These are phyloP conservation scores for Zygnema cylindricum DNA, from an alignment of 139 green algal species.

Conservation along the genomic window DNA sequence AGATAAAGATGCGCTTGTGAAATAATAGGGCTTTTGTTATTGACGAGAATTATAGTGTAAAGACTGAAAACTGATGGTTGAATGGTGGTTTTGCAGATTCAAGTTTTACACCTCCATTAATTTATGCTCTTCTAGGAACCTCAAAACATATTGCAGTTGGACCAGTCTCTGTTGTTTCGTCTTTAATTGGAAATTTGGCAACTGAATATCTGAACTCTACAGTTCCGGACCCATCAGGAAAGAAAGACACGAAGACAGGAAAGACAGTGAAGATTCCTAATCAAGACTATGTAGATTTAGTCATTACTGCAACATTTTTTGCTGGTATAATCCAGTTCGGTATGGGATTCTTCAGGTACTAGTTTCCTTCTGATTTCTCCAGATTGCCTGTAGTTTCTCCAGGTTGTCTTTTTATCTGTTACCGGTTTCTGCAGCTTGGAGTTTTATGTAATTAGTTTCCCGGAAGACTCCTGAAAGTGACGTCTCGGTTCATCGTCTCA, in stretches of 20 bases:
- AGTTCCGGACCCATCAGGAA: constrained; percentile 10
- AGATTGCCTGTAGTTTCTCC: too few relatives aligned
- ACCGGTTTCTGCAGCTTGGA: too few relatives aligned
- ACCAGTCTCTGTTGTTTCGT: constrained; percentile 60
- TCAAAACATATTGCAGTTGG: constrained; percentile 62
- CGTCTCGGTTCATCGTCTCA: too few relatives aligned
- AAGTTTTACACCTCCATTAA: constrained; percentile 45
- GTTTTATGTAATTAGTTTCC: too few relatives aligned
- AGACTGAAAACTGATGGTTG: too few relatives aligned
- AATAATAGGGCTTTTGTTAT: too few relatives aligned
- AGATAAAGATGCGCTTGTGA: too few relatives aligned
- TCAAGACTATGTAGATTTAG: constrained; percentile 50
- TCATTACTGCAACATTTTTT: constrained; percentile 60
- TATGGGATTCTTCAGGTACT: constrained; percentile 59
- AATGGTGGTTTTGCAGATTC: too few relatives aligned
- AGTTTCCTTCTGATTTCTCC: too few relatives aligned
- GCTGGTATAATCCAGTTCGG: constrained; percentile 54
- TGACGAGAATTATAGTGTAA: too few relatives aligned
- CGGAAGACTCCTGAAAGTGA: too few relatives aligned
- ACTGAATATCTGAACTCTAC: background rate
- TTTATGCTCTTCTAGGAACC: constrained; percentile 51
- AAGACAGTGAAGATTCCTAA: constrained; percentile 23
- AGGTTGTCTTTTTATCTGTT: too few relatives aligned
- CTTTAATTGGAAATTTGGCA: constrained; percentile 35
- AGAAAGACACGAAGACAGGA: constrained; percentile 15